Conservation (phyloP, 2,329 filamentous ascomycete species). For the Fragosphaeria purpurea region DNA sequence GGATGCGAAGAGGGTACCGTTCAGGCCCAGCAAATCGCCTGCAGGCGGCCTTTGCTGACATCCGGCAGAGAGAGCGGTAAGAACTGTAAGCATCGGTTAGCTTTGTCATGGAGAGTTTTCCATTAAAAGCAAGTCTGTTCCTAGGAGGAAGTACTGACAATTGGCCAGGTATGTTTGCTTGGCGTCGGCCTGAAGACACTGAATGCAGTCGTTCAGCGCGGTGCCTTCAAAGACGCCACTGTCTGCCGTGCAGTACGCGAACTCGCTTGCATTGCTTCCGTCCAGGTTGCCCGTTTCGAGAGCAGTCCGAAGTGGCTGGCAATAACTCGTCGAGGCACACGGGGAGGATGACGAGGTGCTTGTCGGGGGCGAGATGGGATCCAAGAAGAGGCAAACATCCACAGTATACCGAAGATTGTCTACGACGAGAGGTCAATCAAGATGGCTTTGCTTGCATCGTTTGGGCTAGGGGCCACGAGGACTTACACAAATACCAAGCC, state of each 20-base stretch:
- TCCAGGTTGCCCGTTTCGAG: constrained; percentile 24
- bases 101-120: background rate
- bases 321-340: constrained; percentile 32
- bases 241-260: constrained; percentile 33
- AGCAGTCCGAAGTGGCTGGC: constrained; percentile 28
- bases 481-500: constrained; percentile 38
- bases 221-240: constrained; percentile 22
- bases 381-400: constrained; percentile 35
- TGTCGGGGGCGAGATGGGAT: constrained; percentile 18
- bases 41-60: constrained; percentile 34
- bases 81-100: constrained; percentile 24
- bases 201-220: constrained; percentile 27
- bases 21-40: constrained; percentile 30
- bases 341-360: constrained; percentile 30
- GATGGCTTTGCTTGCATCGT: background rate
- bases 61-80: constrained; percentile 36
- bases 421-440: constrained; percentile 12
- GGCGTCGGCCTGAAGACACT: constrained; percentile 31
- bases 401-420: constrained; percentile 41
- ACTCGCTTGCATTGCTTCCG: constrained; percentile 17
- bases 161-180: constrained; percentile 37
- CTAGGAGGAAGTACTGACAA: constrained; percentile 26
- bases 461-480: background rate
- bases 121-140: background rate
- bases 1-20: constrained; percentile 31